Base-by-base conservation (phyloP, 805 yeast genomes). In the Ogataea ramenticola region DNA sequence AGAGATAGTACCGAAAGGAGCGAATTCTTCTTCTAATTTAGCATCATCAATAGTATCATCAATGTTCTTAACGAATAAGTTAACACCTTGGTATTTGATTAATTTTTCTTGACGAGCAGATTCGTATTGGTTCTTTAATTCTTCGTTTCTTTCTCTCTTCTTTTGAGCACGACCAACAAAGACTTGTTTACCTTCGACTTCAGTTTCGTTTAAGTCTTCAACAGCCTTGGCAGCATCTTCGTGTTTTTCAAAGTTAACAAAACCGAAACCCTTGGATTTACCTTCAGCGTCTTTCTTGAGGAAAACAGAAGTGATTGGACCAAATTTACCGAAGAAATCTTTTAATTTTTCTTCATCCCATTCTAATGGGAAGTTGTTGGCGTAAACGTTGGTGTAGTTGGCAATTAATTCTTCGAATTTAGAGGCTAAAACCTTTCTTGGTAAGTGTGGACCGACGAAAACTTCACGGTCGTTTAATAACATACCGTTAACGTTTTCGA, bases 91-190 rank as follows among this genome's bases (percentile, higher is more conserved):
- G 79, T 85, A 89, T 74, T 91, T 90, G 64, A 83, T 80, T 65
- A 87, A 72, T 70, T 87, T 87, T 75, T 93, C 98, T 66, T 85
- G 77, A 67, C 96, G 82, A 57, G 85, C 82, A 56, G 86, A 79
- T 72, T 93, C 98, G 74, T 87, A 83, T 74, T 88, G 95, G 72
- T 83, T 84, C 77, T 86, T 88, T 70, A 93, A 85, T 72, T 89
- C 95, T 74, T 88, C 96, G 64, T 82, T 70, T 77, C 99, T 90
- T 80, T 93, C 99, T 70, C 86, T 78, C 80, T 89, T 91, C 89
- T 89, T 91, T 77, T 93, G 99, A 57, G 99, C 99, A 72, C 99
- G 88, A 61, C 97, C 96, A 61, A 91, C 99, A 68, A 81, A 93
- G 54, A 93, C 71, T 68, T 74, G 79, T 74, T 86, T 87, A 61